These are phyloP conservation scores for Globisporangium barbulae DNA, from an alignment of 352 stramenopile species.

Conservation along the genomic window DNA sequence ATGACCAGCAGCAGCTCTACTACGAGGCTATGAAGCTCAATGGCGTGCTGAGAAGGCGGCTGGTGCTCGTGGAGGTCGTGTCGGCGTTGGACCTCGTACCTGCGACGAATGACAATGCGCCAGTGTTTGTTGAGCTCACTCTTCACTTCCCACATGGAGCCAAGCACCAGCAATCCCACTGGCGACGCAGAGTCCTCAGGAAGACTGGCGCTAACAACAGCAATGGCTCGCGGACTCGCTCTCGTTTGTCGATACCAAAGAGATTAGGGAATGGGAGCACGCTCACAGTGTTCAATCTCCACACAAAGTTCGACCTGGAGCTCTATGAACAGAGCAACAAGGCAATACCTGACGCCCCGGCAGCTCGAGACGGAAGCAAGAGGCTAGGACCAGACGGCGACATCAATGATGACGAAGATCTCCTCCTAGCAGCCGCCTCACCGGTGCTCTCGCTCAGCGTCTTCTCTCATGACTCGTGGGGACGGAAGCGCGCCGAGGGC, in stretches of 20 bases:
- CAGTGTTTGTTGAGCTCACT: constrained; percentile 12
- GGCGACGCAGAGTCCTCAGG: background rate
- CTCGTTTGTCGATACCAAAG: background rate
- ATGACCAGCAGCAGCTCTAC: constrained; percentile 9
- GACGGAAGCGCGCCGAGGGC: constrained; percentile 34
- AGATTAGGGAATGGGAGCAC: background rate
- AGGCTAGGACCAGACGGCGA: background rate
- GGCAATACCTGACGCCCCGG: background rate
- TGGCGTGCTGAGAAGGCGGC: constrained; percentile 9
- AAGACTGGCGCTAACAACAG: background rate
- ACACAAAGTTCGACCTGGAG: constrained; percentile 18
- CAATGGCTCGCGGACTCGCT: background rate
- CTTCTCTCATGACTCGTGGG: constrained; percentile 47
- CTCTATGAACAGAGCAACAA: constrained; percentile 6
- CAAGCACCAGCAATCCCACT: background rate
- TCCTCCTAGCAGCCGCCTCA: constrained; percentile 2
- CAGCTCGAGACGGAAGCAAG: background rate
- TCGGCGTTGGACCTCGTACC: background rate
- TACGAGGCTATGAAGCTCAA: constrained; percentile 5
- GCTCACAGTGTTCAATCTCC: constrained; percentile 14
- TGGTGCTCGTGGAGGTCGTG: constrained; percentile 15
- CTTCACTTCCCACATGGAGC: constrained; percentile 1
- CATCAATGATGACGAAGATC: background rate
- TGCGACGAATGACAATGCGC: background rate
- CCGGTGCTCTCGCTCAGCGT: constrained; percentile 32